These are phyloP conservation scores for Bullera alba DNA, from an alignment of 768 basidiomycete genomes.

Conservation along the genomic window DNA sequence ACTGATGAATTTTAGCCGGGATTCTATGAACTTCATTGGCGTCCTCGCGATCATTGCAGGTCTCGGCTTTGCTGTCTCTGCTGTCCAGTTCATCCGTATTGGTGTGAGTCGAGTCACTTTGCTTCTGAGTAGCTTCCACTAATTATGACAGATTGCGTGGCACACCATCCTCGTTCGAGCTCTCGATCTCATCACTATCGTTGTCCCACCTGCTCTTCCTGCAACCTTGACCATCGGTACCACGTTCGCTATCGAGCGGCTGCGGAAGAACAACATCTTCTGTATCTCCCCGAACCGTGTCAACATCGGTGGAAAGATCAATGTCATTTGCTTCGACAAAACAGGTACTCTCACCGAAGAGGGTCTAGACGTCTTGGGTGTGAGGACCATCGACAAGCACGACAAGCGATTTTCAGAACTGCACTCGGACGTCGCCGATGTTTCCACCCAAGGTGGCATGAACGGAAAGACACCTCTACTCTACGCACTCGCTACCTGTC, in stretches of 20 bases:
- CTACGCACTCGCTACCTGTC: conserved; percentile 91
- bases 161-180: conserved; percentile 85
- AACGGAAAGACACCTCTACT: conserved; percentile 74
- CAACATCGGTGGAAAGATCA: conserved; percentile 91
- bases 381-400: conserved; percentile 72
- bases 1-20: conserved; percentile 24
- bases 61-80: conserved; percentile 83
- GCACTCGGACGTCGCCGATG: conserved; percentile 73
- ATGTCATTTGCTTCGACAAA: conserved; percentile 98
- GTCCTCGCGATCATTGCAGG: conserved; percentile 87
- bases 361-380: conserved; percentile 91
- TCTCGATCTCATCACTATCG: conserved; percentile 89
- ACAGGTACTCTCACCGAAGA: conserved; percentile 98
- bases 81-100: conserved; percentile 82
- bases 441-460: conserved; percentile 56
- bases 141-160: conserved; percentile 63
- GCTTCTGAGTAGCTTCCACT: background rate
- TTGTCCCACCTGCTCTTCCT: conserved; percentile 93
- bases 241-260: conserved; percentile 81
- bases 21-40: conserved; percentile 62
- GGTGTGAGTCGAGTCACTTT: conserved; percentile 55
- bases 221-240: conserved; percentile 96
- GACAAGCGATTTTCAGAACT: conserved; percentile 80
- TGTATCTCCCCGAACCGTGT: conserved; percentile 95
- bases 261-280: conserved; percentile 80